These are phyloP conservation scores for Aspergillus asperescens DNA, from an alignment of 495 filamentous ascomycete genomes.

Conservation along the genomic window DNA sequence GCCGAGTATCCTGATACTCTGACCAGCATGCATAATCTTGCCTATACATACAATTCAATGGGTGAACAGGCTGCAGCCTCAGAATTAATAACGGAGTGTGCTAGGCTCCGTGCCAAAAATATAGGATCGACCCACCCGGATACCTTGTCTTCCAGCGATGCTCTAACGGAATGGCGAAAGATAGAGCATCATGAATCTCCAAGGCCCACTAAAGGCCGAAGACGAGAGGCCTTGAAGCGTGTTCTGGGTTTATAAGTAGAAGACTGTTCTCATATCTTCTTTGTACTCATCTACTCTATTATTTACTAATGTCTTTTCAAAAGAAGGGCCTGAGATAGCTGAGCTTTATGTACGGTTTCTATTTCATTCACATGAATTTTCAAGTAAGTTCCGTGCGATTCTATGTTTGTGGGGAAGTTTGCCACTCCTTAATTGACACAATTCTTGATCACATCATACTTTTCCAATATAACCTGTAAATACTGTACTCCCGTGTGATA, in stretches of 20 bases:
- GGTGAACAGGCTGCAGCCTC: background rate
- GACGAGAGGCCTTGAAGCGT: constrained; percentile 1
- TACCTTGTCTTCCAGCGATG: constrained; percentile 8
- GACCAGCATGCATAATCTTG: too few relatives aligned
- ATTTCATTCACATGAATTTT: too few relatives aligned
- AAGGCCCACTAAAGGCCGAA: background rate
- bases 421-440: too few relatives aligned
- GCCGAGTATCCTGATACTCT: too few relatives aligned
- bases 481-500: too few relatives aligned
- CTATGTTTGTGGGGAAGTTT: too few relatives aligned
- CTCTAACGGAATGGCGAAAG: constrained; percentile 4
- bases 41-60: too few relatives aligned
- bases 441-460: too few relatives aligned
- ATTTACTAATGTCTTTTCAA: background rate
- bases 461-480: too few relatives aligned
- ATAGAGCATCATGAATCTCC: background rate
- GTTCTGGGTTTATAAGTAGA: constrained; percentile 5
- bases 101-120: constrained; percentile 2
- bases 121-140: background rate
- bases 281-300: background rate
- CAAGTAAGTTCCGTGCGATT: too few relatives aligned
- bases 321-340: background rate
- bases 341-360: too few relatives aligned
- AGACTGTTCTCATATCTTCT: background rate
- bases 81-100: background rate